Conservation (phyloP, 129 eudicot species). For the Oenanthe sinensis region DNA sequence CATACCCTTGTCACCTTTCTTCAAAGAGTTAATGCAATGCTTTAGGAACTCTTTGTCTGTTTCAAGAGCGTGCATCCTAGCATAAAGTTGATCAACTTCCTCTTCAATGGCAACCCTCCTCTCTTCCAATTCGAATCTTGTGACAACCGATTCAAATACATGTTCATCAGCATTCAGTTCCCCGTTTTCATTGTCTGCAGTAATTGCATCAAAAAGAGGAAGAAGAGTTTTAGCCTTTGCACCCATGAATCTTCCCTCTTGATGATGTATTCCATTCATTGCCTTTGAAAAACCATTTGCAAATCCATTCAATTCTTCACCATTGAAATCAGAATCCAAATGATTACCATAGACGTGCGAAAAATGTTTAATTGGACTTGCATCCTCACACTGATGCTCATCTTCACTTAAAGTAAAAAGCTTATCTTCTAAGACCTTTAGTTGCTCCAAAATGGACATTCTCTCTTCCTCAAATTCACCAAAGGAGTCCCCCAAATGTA, state of each 20-base stretch:
- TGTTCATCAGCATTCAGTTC: constrained; percentile 33
- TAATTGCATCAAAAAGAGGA: constrained; percentile 78
- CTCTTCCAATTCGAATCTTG: constrained; percentile 55
- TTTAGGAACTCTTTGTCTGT: constrained; percentile 89
- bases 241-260: constrained; percentile 38
- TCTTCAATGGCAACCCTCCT: constrained; percentile 73
- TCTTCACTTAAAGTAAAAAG: constrained; percentile 67
- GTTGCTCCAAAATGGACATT: constrained; percentile 77
- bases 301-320: constrained; percentile 31
- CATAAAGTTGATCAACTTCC: constrained; percentile 81
- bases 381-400: constrained; percentile 41
- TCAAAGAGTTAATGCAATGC: constrained; percentile 79
- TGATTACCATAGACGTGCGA: constrained; percentile 47
- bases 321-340: constrained; percentile 19
- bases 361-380: constrained; percentile 35
- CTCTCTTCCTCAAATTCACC: constrained; percentile 84
- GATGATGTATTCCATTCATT: constrained; percentile 42
- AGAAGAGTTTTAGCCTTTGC: constrained; percentile 68
- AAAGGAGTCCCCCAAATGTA: constrained; percentile 59
- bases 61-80: constrained; percentile 87
- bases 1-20: constrained; percentile 90
- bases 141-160: constrained; percentile 33
- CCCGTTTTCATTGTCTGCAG: constrained; percentile 42
- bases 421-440: constrained; percentile 87
- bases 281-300: constrained; percentile 32